Evolutionary conservation across 192 early-diverging fungal genomes (phyloP).

Genomic region (Coemansia sp.): DNA sequence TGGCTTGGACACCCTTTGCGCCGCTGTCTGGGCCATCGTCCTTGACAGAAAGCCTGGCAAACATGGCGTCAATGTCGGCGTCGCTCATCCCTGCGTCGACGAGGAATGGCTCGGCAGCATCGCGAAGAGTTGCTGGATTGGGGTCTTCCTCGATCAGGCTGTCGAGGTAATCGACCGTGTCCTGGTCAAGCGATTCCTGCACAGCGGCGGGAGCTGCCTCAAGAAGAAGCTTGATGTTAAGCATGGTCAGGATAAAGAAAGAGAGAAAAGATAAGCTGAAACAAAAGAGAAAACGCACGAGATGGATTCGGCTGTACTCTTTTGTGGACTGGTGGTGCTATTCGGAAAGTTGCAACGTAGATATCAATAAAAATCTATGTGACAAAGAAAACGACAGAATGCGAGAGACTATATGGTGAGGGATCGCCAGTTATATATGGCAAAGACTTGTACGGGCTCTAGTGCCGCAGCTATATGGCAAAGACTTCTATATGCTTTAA

Average conservation of each 20-base stretch:
- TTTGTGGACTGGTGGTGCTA: background rate
- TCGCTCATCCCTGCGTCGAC: conserved; percentile 64
- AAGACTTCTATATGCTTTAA: too few species aligned
- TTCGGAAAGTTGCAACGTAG: background rate
- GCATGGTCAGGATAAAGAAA: conserved; percentile 13
- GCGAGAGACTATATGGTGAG: background rate
- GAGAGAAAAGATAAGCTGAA: background rate
- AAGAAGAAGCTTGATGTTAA: conserved; percentile 28
- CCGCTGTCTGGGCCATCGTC: conserved; percentile 2
- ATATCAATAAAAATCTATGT: background rate
- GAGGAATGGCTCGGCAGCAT: conserved; percentile 67
- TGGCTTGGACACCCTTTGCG: conserved; percentile 2
- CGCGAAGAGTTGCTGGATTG: conserved; percentile 55
- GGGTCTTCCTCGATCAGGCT: conserved; percentile 49
- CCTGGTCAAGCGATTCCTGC: conserved; percentile 50
- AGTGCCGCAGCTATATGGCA: background rate
- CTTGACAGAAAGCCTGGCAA: conserved; percentile 35
- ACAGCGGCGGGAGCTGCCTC: conserved; percentile 29
- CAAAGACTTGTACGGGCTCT: background rate
- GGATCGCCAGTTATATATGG: background rate
- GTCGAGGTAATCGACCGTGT: conserved; percentile 56
- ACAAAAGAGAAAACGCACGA: background rate
- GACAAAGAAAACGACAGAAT: background rate
- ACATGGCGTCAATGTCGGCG: conserved; percentile 54
- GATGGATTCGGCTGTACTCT: background rate